Conservation (phyloP, 108 stramenopile genomes). For the Parmales sp. region DNA sequence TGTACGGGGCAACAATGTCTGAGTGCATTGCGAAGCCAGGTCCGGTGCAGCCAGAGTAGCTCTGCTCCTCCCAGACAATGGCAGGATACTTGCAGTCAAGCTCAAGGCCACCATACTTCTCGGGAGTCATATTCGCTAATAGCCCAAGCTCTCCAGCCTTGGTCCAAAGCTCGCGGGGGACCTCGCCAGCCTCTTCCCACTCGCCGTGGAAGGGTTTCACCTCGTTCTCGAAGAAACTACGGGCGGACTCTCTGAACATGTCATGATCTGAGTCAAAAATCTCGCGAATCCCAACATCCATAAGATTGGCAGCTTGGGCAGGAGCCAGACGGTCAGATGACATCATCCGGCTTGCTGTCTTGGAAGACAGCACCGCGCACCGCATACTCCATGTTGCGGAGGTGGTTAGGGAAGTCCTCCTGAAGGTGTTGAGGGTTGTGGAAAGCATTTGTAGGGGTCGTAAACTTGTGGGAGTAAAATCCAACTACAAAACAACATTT, state of each 20-base stretch:
- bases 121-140: constrained; percentile 5
- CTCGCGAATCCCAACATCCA: constrained; percentile 12
- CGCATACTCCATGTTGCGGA: too few relatives aligned
- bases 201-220: constrained; percentile 16
- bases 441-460: too few relatives aligned
- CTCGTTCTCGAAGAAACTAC: constrained; percentile 6
- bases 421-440: too few relatives aligned
- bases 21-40: constrained; percentile 20
- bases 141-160: constrained; percentile 14
- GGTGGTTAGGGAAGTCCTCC: too few relatives aligned
- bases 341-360: background rate
- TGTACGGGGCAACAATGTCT: constrained; percentile 21
- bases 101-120: constrained; percentile 16
- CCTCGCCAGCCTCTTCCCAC: constrained; percentile 18
- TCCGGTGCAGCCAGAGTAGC: constrained; percentile 14
- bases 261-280: constrained; percentile 19
- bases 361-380: too few relatives aligned
- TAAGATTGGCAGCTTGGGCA: constrained; percentile 1
- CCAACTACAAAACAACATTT: too few relatives aligned
- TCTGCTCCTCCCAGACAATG: constrained; percentile 22
- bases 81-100: constrained; percentile 12
- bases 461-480: too few relatives aligned
- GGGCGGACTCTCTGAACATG: constrained; percentile 13
- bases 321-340: background rate
- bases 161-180: constrained; percentile 17